phyloP scores from a whole-genome alignment of 495 filamentous ascomycete species.

The Poronia punctata region DNA sequence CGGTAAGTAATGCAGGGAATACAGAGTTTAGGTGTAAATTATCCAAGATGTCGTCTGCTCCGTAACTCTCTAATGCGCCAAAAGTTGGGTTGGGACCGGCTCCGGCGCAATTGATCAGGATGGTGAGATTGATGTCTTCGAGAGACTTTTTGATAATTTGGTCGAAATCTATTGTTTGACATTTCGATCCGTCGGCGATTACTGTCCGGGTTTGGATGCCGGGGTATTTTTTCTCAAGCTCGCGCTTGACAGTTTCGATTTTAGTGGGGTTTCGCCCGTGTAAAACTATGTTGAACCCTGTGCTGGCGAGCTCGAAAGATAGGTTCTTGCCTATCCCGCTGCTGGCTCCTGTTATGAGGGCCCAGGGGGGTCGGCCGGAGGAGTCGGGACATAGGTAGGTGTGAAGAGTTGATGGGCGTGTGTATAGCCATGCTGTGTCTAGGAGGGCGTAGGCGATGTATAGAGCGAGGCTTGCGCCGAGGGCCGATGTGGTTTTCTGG shows the following conservation, averaged over 20 bases:
- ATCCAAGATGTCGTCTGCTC: background rate
- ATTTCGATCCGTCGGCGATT: constrained; percentile 20
- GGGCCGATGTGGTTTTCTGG: background rate
- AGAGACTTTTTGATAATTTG: constrained; percentile 11
- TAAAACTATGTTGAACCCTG: constrained; percentile 52
- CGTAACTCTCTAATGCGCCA: constrained; percentile 4
- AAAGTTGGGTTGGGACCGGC: constrained; percentile 9
- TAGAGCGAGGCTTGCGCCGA: constrained; percentile 4
- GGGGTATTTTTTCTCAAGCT: constrained; percentile 24
- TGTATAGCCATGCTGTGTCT: constrained; percentile 5
- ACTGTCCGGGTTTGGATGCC: constrained; percentile 8
- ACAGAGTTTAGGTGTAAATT: constrained; percentile 7
- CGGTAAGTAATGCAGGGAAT: constrained; percentile 7
- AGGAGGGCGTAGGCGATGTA: constrained; percentile 4
- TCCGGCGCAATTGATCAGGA: constrained; percentile 27
- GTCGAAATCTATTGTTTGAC: constrained; percentile 13
- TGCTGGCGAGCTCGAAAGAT: constrained; percentile 39
- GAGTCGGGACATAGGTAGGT: constrained; percentile 1
- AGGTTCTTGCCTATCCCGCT: constrained; percentile 54
- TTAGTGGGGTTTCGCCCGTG: constrained; percentile 49
- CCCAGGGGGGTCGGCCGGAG: constrained; percentile 34
- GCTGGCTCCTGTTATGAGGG: constrained; percentile 52
- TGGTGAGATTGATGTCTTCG: constrained; percentile 23
- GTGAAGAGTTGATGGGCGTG: constrained; percentile 2
- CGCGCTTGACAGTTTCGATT: constrained; percentile 20